phyloP scores from a whole-genome alignment of 2,329 filamentous ascomycete genomes.

The Penicillium sp. region DNA sequence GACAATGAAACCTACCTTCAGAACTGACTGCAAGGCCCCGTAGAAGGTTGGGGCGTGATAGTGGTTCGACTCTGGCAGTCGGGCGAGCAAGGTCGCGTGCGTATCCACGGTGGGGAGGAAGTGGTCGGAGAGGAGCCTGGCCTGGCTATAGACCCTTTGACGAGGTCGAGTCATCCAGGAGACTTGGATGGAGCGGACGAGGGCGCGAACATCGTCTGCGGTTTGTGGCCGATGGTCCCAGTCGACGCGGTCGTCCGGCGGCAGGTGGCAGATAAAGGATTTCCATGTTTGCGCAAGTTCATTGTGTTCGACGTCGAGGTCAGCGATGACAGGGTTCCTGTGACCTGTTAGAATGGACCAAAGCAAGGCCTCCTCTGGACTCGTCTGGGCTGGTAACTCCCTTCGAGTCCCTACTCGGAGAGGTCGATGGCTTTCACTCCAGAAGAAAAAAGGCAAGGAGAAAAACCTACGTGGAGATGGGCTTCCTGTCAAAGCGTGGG shows the following conservation, averaged over 20 bases:
- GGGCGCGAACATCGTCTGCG: constrained; percentile 31
- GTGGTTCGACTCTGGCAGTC: constrained; percentile 31
- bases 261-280: constrained; percentile 36
- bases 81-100: constrained; percentile 31
- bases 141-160: constrained; percentile 30
- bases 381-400: too few relatives aligned
- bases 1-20: constrained; percentile 35
- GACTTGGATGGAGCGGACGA: constrained; percentile 33
- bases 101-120: constrained; percentile 35
- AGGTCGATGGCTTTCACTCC: too few relatives aligned
- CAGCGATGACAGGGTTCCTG: constrained; percentile 36
- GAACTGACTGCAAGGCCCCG: constrained; percentile 40
- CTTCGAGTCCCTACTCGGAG: too few relatives aligned
- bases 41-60: constrained; percentile 40
- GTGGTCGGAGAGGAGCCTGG: constrained; percentile 31
- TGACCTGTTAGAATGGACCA: background rate
- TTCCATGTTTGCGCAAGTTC: constrained; percentile 44
- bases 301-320: constrained; percentile 44
- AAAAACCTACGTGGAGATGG: constrained; percentile 32
- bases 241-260: constrained; percentile 31
- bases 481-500: constrained; percentile 35
- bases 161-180: constrained; percentile 34
- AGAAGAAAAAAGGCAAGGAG: background rate
- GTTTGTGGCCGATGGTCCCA: constrained; percentile 35
- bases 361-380: too few relatives aligned